Evolutionary conservation across 2,329 filamentous ascomycete species (phyloP).

Genomic region (Ascocoryne sarcoides): DNA sequence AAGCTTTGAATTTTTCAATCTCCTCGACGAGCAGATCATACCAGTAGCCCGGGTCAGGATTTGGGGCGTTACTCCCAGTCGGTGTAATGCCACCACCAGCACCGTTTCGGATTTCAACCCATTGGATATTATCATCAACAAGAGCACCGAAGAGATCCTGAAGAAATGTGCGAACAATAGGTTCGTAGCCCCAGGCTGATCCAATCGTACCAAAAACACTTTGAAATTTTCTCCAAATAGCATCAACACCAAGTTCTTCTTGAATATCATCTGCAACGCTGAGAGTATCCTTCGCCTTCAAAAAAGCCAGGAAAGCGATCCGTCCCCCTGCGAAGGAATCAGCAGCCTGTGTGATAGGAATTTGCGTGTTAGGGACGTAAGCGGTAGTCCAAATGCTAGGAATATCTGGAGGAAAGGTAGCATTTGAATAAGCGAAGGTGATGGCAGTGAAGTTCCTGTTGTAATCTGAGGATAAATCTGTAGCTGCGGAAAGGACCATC

Average conservation of each 20-base stretch:
- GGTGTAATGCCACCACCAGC: constrained; percentile 65
- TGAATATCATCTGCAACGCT: constrained; percentile 63
- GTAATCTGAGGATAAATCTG: constrained; percentile 43
- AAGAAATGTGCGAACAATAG: constrained; percentile 75
- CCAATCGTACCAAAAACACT: constrained; percentile 66
- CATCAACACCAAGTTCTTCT: constrained; percentile 75
- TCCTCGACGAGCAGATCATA: constrained; percentile 71
- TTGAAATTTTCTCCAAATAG: constrained; percentile 76
- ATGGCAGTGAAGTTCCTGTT: constrained; percentile 47
- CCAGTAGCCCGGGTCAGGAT: constrained; percentile 59
- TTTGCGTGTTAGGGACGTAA: constrained; percentile 42
- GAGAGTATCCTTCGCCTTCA: constrained; percentile 64
- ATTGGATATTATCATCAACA: constrained; percentile 73
- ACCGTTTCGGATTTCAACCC: constrained; percentile 71
- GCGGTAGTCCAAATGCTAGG: constrained; percentile 21
- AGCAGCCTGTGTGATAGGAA: constrained; percentile 48
- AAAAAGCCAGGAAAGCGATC: constrained; percentile 66
- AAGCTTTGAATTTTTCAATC: constrained; percentile 63
- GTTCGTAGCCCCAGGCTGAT: constrained; percentile 79
- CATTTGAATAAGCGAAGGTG: constrained; percentile 51
- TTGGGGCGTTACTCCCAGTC: constrained; percentile 54
- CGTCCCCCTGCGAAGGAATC: constrained; percentile 68
- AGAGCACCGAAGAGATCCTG: constrained; percentile 62
- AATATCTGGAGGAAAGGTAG: constrained; percentile 26
- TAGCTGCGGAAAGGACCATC: constrained; percentile 57